Conservation (phyloP, 2,329 filamentous ascomycete genomes). For the Ophiostoma australiae region DNA sequence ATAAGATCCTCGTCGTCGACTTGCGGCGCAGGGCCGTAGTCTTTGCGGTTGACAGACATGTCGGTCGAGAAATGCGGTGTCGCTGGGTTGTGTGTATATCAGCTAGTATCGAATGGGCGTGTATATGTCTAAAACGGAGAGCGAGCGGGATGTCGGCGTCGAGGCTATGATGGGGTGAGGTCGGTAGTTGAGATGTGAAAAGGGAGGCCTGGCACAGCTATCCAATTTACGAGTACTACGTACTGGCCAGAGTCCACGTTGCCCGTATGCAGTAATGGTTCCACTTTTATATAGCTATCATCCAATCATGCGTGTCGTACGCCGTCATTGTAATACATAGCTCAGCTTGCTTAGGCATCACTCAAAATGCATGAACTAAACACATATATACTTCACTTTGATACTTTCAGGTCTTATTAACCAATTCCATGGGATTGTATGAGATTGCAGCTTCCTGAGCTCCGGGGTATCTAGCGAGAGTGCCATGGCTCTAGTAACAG, state of each 20-base stretch:
- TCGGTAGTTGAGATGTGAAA: conserved; percentile 9
- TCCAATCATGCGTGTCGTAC: neutral
- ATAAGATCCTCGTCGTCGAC: conserved; percentile 65
- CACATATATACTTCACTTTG: too few species aligned
- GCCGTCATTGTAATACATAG: neutral
- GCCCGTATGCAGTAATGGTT: conserved; percentile 4
- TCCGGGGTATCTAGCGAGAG: neutral
- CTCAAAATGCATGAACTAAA: too few species aligned
- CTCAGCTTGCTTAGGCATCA: conserved; percentile 11
- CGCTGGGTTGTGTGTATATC: neutral
- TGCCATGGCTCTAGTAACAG: neutral
- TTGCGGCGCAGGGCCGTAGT: conserved; percentile 58
- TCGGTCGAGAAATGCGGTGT: neutral
- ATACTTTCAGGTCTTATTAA: too few species aligned
- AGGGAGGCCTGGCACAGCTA: conserved; percentile 13
- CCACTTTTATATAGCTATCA: neutral
- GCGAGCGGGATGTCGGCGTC: neutral
- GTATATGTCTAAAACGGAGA: neutral
- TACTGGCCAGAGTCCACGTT: conserved; percentile 18
- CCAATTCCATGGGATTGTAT: neutral
- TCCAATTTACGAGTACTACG: conserved; percentile 12
- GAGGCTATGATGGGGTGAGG: conserved; percentile 12
- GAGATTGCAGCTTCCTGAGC: neutral
- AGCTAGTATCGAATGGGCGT: neutral
- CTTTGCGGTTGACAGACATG: conserved; percentile 47